Evolutionary conservation across 305 asterid species (phyloP).

Genomic region (Striga hermonthica): DNA sequence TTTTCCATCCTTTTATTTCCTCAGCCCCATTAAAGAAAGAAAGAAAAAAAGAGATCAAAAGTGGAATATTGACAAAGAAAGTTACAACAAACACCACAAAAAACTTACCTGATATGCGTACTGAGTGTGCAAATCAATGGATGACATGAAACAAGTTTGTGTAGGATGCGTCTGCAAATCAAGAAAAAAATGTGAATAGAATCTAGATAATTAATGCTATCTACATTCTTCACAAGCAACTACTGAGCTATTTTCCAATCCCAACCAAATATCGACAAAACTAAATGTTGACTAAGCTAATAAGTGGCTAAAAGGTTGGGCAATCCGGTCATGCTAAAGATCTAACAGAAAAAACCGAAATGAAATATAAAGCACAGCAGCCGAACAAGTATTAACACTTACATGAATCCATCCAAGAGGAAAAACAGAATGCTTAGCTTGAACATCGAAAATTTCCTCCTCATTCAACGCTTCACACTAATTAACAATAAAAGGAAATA

Average conservation of each 20-base stretch:
- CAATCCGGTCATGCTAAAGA: too few relatives aligned
- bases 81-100: constrained; percentile 22
- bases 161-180: constrained; percentile 96
- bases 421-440: constrained; percentile 75
- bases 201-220: constrained; percentile 18
- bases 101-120: constrained; percentile 88
- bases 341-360: too few relatives aligned
- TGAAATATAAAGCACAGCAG: too few relatives aligned
- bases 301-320: too few relatives aligned
- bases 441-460: constrained; percentile 87
- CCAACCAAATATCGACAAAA: constrained; percentile 9
- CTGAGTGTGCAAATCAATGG: constrained; percentile 98
- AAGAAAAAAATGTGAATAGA: constrained; percentile 28
- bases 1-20: constrained; percentile 1
- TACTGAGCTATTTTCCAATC: not conserved
- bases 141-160: constrained; percentile 98
- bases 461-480: constrained; percentile 97
- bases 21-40: not conserved
- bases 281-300: too few relatives aligned
- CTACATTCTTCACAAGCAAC: not conserved
- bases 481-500: constrained; percentile 29
- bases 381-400: constrained; percentile 46
- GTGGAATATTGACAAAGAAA: constrained; percentile 23
- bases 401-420: constrained; percentile 99
- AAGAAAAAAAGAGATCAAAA: too few relatives aligned